These are phyloP conservation scores for Phytophthora fragariaefolia DNA, from an alignment of 352 stramenopile species.

Conservation along the genomic window DNA sequence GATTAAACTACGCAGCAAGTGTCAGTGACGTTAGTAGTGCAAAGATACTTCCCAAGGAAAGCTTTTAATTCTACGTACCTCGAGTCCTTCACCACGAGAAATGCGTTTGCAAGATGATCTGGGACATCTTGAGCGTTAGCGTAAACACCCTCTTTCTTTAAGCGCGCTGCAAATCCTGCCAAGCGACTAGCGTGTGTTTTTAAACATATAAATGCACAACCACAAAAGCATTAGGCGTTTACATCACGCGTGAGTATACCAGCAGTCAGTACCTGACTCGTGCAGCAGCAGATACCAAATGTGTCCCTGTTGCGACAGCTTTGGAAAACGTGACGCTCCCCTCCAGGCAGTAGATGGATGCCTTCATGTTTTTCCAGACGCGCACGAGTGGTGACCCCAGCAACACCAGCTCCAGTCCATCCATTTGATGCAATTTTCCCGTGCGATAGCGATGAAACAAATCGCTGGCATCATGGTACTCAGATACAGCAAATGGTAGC, in stretches of 20 bases:
- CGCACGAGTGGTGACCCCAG: conserved; percentile 68
- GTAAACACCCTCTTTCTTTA: conserved; percentile 58
- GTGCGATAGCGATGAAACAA: conserved; percentile 40
- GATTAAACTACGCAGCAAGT: conserved; percentile 44
- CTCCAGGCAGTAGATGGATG: conserved; percentile 75
- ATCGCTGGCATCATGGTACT: conserved; percentile 42
- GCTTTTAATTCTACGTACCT: too few species aligned
- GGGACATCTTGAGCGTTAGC: conserved; percentile 64
- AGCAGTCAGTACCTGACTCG: conserved; percentile 45
- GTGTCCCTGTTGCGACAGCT: conserved; percentile 59
- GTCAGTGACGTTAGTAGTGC: conserved; percentile 11
- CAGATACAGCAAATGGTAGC: conserved; percentile 62
- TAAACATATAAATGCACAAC: not conserved
- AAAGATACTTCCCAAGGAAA: too few species aligned
- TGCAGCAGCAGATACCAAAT: conserved; percentile 60
- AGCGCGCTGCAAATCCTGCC: conserved; percentile 50
- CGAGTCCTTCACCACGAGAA: conserved; percentile 63
- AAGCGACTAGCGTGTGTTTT: conserved; percentile 30
- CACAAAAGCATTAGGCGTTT: conserved; percentile 8
- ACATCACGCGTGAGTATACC: not conserved
- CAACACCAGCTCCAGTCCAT: conserved; percentile 76
- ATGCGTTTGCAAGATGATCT: conserved; percentile 63
- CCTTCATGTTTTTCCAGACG: conserved; percentile 82
- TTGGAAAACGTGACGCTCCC: conserved; percentile 66
- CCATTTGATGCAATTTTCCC: conserved; percentile 52